Conservation (phyloP, 2,329 filamentous ascomycete genomes). For the Cladosporium sp. region DNA sequence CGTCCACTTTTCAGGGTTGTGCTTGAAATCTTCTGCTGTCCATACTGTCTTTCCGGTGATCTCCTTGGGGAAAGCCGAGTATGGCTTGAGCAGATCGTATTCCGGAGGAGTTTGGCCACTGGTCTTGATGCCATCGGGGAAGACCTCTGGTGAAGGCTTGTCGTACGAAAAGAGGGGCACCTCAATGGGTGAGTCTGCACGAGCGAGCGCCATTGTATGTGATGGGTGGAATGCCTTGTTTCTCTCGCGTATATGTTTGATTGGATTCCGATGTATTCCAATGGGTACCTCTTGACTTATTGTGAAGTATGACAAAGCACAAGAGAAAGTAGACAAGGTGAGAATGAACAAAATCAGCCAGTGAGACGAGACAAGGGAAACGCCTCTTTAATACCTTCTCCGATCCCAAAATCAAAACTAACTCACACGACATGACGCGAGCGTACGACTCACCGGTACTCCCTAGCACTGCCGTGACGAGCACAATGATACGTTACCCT, state of each 20-base stretch:
- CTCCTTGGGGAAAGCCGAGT: slow-evolving; percentile 64
- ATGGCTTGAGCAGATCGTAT: slow-evolving; percentile 61
- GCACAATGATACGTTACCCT: neutral
- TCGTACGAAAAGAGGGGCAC: slow-evolving; percentile 20
- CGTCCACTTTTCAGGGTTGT: slow-evolving; percentile 65
- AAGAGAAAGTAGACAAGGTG: neutral
- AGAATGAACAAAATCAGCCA: neutral
- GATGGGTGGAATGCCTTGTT: neutral
- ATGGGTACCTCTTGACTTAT: neutral
- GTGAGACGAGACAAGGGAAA: neutral
- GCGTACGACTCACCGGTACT: neutral
- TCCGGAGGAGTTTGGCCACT: slow-evolving; percentile 70
- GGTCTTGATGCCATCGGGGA: slow-evolving; percentile 63
- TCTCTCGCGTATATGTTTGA: neutral
- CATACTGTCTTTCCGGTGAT: slow-evolving; percentile 71
- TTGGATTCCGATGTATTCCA: neutral
- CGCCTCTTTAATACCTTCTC: neutral
- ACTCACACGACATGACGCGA: slow-evolving; percentile 1
- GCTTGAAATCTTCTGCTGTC: slow-evolving; percentile 60
- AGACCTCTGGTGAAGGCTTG: slow-evolving; percentile 44
- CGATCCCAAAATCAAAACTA: no score
- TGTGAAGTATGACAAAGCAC: neutral
- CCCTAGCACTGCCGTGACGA: neutral
- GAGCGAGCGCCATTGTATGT: slow-evolving; percentile 18
- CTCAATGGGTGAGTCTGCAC: slow-evolving; percentile 16